A percentile compares a stretch with the other conserved stretches of the same genome.
phyloP scores from a whole-genome alignment of 805 yeast species.

The Metschnikowia kunwiensis region DNA sequence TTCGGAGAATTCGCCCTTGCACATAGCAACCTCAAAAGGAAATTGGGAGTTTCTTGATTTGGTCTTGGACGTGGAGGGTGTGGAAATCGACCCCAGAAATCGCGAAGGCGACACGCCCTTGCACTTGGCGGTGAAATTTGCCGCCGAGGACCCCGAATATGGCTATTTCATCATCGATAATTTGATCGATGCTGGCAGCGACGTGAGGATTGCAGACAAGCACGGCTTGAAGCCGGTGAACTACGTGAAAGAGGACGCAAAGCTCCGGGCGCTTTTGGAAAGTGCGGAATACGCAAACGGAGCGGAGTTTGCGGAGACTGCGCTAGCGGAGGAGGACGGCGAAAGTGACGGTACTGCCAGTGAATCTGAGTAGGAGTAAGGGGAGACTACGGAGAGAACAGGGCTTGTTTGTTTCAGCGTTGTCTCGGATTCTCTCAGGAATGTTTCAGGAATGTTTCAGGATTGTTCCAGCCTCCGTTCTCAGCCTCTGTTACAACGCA shows the following conservation, averaged over 20 bases:
- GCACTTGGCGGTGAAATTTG: conserved; percentile 77
- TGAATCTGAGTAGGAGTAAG: conserved; percentile 33
- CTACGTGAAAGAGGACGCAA: conserved; percentile 55
- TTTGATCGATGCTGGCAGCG: conserved; percentile 88
- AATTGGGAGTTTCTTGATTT: conserved; percentile 82
- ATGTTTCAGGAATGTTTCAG: no score
- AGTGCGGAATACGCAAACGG: conserved; percentile 77
- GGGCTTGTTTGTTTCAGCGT: not conserved
- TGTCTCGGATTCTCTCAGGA: no score
- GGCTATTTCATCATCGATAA: conserved; percentile 76
- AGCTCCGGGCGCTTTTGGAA: conserved; percentile 62
- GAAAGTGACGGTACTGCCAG: conserved; percentile 39
- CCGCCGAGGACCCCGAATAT: conserved; percentile 78
- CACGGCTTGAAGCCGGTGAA: conserved; percentile 74
- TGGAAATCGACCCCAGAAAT: conserved; percentile 81
- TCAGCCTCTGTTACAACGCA: not conserved
- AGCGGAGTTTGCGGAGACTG: conserved; percentile 18
- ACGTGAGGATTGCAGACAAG: conserved; percentile 49
- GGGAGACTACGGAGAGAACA: not conserved
- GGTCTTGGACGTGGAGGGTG: conserved; percentile 82
- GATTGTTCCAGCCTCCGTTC: no score
- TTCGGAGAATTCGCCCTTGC: conserved; percentile 76
- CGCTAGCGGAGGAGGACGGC: conserved; percentile 15
- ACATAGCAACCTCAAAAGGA: conserved; percentile 78
- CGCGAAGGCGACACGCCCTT: conserved; percentile 85